Evolutionary conservation across 306 rosid species (phyloP), one percentile per base, ranked within the genome.

Genomic region (Lathyrus tuberosus): DNA sequence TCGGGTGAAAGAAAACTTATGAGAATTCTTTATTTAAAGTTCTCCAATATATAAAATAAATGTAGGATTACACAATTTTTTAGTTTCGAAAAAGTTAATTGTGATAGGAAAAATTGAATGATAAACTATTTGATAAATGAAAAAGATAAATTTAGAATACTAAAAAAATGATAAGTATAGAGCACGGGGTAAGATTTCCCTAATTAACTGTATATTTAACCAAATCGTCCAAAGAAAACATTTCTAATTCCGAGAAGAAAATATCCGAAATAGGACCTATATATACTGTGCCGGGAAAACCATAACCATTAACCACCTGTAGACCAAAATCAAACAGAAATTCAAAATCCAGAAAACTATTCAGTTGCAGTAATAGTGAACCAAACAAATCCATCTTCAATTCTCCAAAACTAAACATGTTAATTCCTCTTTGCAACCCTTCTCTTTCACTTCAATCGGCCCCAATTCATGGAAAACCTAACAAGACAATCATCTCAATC

Each of bases 401-500:
- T 4, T 20, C 28, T 42, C 15, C 10, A 35, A 28, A 44, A 65
- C 1, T 33, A 24, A 31, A 16, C n/a, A 80, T 86, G 85, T 37
- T 26, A 57, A 57, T 73, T 61, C 56, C 74, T 30, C 73, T 78
- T 30, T 57, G 58, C 76, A 72, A 63, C 54, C 67, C 72, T 37
- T 65, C 79, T 44, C 42, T 85, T 56, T 59, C 80, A 37, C 38
- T 85, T 53, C 81, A 47, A 47, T 76, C 72, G 14, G 8, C 12
- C 35, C 17, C 75, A 20, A 40, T 76, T 40, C 61, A 79, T 16
- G 16, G 35, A 58, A 84, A 49, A 75, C 62, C 76, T 18, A 66
- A 15, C 52, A 65, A 75, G 5, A 46, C 31, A 13, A 28, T 53
- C 37, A 41, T 67, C 79, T 78, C 78, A 1, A 60, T 78, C 73